phyloP scores from a whole-genome alignment of 1,139 yeast species.

The Ogataea hybrid region DNA sequence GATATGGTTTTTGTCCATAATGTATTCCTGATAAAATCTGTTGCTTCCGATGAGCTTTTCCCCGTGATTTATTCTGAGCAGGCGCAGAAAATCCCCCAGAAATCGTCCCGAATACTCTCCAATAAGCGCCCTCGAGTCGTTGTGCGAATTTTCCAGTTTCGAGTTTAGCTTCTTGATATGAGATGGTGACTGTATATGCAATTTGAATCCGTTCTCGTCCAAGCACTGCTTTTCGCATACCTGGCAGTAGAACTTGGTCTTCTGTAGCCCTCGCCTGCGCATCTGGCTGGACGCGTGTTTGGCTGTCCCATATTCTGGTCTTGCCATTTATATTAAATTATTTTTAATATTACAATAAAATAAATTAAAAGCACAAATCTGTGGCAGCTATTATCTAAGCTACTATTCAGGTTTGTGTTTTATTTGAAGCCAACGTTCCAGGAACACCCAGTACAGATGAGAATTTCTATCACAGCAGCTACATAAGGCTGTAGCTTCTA shows the following conservation, averaged over 20 bases:
- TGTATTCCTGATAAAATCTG: conserved; percentile 85
- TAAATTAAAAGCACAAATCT: too few relatives aligned
- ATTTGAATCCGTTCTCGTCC: conserved; percentile 92
- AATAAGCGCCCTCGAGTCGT: conserved; percentile 48
- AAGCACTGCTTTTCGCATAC: conserved; percentile 90
- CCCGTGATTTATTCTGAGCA: conserved; percentile 71
- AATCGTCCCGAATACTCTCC: conserved; percentile 62
- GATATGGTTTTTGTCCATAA: conserved; percentile 72
- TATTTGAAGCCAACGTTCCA: too few relatives aligned
- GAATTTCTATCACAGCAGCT: too few relatives aligned
- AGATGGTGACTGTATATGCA: conserved; percentile 76
- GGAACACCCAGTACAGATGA: too few relatives aligned
- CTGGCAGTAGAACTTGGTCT: conserved; percentile 86
- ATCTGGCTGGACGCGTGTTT: conserved; percentile 74
- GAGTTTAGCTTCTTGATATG: conserved; percentile 57
- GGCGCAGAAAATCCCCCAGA: conserved; percentile 59
- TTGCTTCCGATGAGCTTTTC: conserved; percentile 79
- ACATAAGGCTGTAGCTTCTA: too few relatives aligned
- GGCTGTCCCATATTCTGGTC: conserved; percentile 81
- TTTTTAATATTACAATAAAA: not conserved
- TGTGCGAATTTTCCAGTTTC: conserved; percentile 25
- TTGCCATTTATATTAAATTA: conserved; percentile 35
- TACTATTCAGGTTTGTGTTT: too few relatives aligned
- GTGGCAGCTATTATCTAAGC: too few relatives aligned
- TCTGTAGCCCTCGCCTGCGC: conserved; percentile 83